Evolutionary conservation across 768 basidiomycete genomes (phyloP).

Genomic region (Xanthoconium stramineum): DNA sequence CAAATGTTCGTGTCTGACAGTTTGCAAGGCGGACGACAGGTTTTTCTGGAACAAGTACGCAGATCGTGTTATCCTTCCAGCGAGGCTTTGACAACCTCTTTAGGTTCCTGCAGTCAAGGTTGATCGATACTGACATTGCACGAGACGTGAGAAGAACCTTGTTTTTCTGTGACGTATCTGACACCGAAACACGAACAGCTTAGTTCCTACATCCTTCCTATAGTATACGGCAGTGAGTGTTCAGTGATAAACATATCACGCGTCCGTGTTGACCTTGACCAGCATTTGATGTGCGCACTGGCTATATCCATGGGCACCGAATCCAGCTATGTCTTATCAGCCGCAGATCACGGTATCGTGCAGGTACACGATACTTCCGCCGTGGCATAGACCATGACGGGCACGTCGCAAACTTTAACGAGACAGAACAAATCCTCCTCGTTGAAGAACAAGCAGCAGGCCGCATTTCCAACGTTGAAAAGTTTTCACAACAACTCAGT

Average conservation of each 20-base stretch:
- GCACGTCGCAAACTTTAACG: constrained; percentile 95
- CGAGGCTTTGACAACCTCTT: constrained; percentile 1
- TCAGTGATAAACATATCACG: not conserved
- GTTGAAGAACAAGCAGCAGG: constrained; percentile 57
- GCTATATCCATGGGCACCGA: constrained; percentile 71
- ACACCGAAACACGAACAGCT: constrained; percentile 47
- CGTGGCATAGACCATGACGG: constrained; percentile 89
- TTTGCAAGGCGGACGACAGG: constrained; percentile 77
- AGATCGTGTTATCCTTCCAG: not conserved
- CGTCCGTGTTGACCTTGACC: constrained; percentile 6
- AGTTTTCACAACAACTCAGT: constrained; percentile 62
- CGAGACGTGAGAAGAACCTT: constrained; percentile 55
- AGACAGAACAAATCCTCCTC: constrained; percentile 92
- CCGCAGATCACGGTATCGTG: constrained; percentile 88
- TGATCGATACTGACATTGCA: constrained; percentile 56
- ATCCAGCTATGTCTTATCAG: constrained; percentile 87
- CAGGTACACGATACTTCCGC: constrained; percentile 96
- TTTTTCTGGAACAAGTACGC: constrained; percentile 93
- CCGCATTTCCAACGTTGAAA: constrained; percentile 39
- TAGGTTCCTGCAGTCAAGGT: constrained; percentile 54
- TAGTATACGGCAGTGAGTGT: constrained; percentile 90
- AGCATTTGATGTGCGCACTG: constrained; percentile 86
- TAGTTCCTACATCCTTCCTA: constrained; percentile 83
- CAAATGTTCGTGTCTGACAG: constrained; percentile 9
- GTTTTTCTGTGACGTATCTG: constrained; percentile 1